Base-by-base conservation (phyloP, 2,329 filamentous ascomycete genomes). In the Dactylonectria macrodidyma region DNA sequence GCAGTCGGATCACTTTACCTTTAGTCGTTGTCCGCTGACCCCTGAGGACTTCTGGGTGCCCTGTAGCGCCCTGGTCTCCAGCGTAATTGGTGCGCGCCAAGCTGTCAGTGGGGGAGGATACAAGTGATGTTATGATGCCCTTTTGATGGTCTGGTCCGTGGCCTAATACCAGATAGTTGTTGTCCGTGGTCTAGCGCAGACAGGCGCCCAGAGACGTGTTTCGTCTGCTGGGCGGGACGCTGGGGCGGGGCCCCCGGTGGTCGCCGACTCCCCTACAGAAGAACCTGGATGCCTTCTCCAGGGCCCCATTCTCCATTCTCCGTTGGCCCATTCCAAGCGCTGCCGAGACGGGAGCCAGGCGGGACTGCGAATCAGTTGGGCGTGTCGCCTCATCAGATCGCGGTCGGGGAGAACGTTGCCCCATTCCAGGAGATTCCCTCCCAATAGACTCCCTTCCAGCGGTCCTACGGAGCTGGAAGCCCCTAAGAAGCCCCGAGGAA, bases 221-320 rank as follows among this genome's bases (percentile, higher is more conserved):
- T 65, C 51, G 63, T 52, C 63, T 26, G 44, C 47, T 55, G 64
- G 52, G 47, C 63, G 58, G 64, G 24, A 57, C 52, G 64, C 59
- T 66, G 47, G 22, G 36, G 64, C 59, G 59, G 64, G 64, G 54
- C 64, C 52, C 52, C 30, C 58, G 52, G 56, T 30, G 19, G 12
- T 14, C 26, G 9, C 50, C 50, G 50, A 52, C 24, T 10, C 1
- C 46, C 50, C 41, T n/a, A n/a, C 16, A 44, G 7, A 16, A 16
- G n/a, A n/a, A 5, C 38, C 38, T 44, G 38, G 38, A 44, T n/a
- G 41, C 41, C 41, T n/a, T 44, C 41, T 44, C 26, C 26, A 30
- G 26, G 26, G 26, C 26, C 26, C 26, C 26, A 30, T 30, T 30
- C 7, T 30, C 26, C 26, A 30, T 30, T 30, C 26, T 7, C 26